Conservation (phyloP, 2,329 filamentous ascomycete genomes). For the Tothia fuscella region DNA sequence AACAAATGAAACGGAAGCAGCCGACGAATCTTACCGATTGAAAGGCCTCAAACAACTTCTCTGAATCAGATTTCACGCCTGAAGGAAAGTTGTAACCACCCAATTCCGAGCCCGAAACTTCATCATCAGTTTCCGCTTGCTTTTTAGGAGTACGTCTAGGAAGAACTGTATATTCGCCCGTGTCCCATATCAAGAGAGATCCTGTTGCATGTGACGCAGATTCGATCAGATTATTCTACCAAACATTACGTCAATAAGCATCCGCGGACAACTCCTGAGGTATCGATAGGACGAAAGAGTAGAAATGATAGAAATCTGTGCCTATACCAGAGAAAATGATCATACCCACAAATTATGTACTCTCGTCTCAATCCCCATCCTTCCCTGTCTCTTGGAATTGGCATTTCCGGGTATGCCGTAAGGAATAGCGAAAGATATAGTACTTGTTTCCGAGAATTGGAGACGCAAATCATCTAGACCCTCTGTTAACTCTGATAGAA, state of each 20-base stretch:
- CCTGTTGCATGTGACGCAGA: constrained; percentile 30
- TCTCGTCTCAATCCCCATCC: constrained; percentile 34
- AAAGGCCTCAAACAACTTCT: constrained; percentile 28
- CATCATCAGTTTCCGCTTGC: constrained; percentile 19
- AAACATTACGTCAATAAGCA: too few species aligned
- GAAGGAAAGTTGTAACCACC: neutral
- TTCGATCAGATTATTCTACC: constrained; percentile 35
- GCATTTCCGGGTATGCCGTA: constrained; percentile 33
- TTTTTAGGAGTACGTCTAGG: constrained; percentile 13
- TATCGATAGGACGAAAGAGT: too few species aligned
- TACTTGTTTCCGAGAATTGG: constrained; percentile 56
- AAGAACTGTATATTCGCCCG: constrained; percentile 31
- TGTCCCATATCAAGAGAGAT: constrained; percentile 35
- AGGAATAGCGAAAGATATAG: constrained; percentile 43
- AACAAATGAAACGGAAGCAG: neutral
- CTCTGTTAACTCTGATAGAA: too few species aligned
- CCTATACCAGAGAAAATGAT: too few species aligned
- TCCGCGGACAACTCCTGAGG: too few species aligned
- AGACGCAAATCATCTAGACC: constrained; percentile 59
- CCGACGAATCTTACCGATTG: too few species aligned
- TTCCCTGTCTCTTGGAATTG: constrained; percentile 25
- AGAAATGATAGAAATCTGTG: too few species aligned
- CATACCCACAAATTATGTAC: constrained; percentile 34
- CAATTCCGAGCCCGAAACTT: constrained; percentile 1
- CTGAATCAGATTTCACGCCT: constrained; percentile 18